Base-by-base conservation (phyloP, 31 red algal genomes). In the Endocladia muricata region DNA sequence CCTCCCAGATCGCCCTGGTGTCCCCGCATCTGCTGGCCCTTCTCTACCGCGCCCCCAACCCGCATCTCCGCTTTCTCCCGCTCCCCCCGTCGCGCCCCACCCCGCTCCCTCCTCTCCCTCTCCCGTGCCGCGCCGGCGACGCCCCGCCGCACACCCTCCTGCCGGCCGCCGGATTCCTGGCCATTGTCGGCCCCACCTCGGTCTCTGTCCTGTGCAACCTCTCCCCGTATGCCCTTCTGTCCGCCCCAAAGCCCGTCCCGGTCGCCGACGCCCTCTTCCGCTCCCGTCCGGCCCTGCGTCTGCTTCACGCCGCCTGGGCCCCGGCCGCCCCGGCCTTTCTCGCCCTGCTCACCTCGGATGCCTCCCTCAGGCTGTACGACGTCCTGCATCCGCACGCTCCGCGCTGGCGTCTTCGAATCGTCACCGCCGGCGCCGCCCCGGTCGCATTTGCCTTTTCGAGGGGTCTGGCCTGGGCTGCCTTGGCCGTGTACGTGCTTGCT, bases 311-410 rank as follows among this genome's bases (percentile, higher is more conserved):
- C 4, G 51, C 44, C 2, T 87, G 69, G 70, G 21, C 49, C 15
- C 83, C 73, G 1, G 56, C 60, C 23, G 83, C 83, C 7, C 65
- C 70, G 19, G 83, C 37, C 32, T 87, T 78, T 37, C 61, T 87
- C 22, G 48, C 78, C 25, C 6, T 78, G 36, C 73, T 78, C n/a
- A 87, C 83, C 30, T 87, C 83, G 26, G 83, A 87, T 57, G 59
- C 36, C n/a, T 66, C 35, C 29, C 32, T 87, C 37, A 41, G 83
- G 8, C 37, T 87, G 17, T 78, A 61, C 32, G 83, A 87, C 65
- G 83, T 70, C 48, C 41, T 87, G 4, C 30, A 36, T 39, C 57
- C 70, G 29, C 57, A 29, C 2, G 37, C 32, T 30, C 63, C 58
- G 23, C 83, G 83, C 1, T 39, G 44, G 29, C 42, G 73, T 35